phyloP scores from a whole-genome alignment of 2,329 filamentous ascomycete genomes.

The Aspergillus felis region DNA sequence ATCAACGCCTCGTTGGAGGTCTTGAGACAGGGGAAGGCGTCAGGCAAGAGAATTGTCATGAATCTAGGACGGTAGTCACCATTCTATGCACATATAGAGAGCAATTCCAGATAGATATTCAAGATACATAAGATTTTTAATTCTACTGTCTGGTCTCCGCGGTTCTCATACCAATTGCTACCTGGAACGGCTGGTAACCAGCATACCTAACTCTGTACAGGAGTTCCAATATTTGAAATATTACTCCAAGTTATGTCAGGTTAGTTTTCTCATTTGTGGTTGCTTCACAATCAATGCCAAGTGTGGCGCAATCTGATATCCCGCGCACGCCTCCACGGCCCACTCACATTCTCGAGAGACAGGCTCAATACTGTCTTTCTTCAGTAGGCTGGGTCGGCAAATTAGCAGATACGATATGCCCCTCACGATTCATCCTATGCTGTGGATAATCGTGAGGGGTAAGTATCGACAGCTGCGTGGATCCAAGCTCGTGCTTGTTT shows the following conservation, averaged over 20 bases:
- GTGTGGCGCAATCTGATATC: constrained; percentile 9
- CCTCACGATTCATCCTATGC: background rate
- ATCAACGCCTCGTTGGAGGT: constrained; percentile 66
- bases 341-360: background rate
- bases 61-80: constrained; percentile 16
- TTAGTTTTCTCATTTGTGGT: too few relatives aligned
- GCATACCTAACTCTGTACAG: too few relatives aligned
- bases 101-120: background rate
- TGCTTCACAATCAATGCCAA: constrained; percentile 5
- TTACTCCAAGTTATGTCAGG: too few relatives aligned
- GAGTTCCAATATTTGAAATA: too few relatives aligned
- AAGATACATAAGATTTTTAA: too few relatives aligned
- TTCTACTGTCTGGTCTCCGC: too few relatives aligned
- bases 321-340: constrained; percentile 3
- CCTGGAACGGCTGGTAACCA: too few relatives aligned
- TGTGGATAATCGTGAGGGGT: background rate
- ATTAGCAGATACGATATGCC: too few relatives aligned
- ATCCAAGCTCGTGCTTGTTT: too few relatives aligned
- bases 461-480: background rate
- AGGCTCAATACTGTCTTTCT: too few relatives aligned
- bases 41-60: constrained; percentile 67
- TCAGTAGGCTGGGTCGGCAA: too few relatives aligned
- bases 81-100: background rate
- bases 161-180: too few relatives aligned
- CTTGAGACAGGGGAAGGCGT: constrained; percentile 62